A percentile compares a stretch with the other conserved stretches of the same genome.
Evolutionary conservation across 2,329 filamentous ascomycete species (phyloP).

Genomic region (Nemania sp.): DNA sequence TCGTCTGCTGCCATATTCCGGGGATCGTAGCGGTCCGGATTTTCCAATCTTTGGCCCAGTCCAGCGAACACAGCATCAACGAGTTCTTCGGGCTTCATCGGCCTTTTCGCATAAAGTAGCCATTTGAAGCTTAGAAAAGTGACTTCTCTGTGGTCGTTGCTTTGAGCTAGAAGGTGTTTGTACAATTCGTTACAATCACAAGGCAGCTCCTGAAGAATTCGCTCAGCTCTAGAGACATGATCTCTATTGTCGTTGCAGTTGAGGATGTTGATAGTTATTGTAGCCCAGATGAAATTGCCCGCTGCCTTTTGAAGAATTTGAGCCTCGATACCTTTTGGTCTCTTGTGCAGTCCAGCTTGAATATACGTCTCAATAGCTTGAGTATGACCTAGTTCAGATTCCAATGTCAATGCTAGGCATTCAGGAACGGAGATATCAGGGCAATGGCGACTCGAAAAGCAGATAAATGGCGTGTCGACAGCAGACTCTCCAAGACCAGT

Average conservation of each 20-base stretch:
- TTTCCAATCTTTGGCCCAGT: slow-evolving; percentile 2
- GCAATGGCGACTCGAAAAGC: slow-evolving; percentile 42
- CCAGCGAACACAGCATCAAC: slow-evolving; percentile 9
- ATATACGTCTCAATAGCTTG: not conserved
- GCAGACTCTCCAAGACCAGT: slow-evolving; percentile 5
- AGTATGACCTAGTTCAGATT: not conserved
- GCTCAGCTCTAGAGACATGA: slow-evolving; percentile 28
- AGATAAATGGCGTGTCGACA: slow-evolving; percentile 1
- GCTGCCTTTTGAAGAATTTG: slow-evolving; percentile 38
- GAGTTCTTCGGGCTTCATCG: slow-evolving; percentile 9
- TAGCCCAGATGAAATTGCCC: slow-evolving; percentile 49
- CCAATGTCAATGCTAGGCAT: not conserved
- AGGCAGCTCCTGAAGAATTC: slow-evolving; percentile 43
- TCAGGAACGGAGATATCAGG: slow-evolving; percentile 38
- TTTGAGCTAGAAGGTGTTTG: slow-evolving; percentile 8
- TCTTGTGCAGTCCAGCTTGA: not conserved
- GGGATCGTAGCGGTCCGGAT: not conserved
- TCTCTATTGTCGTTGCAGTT: slow-evolving; percentile 41
- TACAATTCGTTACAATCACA: slow-evolving; percentile 7
- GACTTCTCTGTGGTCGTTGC: slow-evolving; percentile 5
- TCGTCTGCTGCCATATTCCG: not conserved
- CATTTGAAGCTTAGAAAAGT: slow-evolving; percentile 13
- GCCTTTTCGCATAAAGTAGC: slow-evolving; percentile 13
- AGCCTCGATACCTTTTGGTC: slow-evolving; percentile 13
- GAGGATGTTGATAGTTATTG: slow-evolving; percentile 44